Evolutionary conservation across 2,329 filamentous ascomycete species (phyloP).

Genomic region (Arthroderma sp.): DNA sequence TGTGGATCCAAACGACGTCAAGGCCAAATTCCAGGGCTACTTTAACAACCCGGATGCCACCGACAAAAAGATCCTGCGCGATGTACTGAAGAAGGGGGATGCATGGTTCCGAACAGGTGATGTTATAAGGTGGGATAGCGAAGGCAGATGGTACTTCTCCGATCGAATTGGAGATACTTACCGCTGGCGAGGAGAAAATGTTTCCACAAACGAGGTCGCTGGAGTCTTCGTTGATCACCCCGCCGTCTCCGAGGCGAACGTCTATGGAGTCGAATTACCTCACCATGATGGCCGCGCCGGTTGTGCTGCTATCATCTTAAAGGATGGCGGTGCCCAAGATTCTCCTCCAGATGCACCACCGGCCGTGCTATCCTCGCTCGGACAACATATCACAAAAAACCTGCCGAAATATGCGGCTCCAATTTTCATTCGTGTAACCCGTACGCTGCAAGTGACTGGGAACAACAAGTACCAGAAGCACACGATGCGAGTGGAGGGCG

Average conservation of each 20-base stretch:
- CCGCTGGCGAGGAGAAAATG: conserved; percentile 61
- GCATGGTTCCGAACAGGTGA: conserved; percentile 80
- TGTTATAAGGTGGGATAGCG: conserved; percentile 54
- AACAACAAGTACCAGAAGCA: conserved; percentile 87
- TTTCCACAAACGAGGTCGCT: conserved; percentile 71
- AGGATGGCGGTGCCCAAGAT: conserved; percentile 27
- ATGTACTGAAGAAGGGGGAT: conserved; percentile 63
- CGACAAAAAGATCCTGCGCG: conserved; percentile 57
- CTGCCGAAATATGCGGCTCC: conserved; percentile 66
- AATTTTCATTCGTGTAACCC: conserved; percentile 58
- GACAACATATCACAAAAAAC: conserved; percentile 41
- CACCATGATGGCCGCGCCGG: conserved; percentile 74
- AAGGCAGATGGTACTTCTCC: conserved; percentile 65
- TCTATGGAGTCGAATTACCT: conserved; percentile 69
- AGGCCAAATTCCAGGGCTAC: conserved; percentile 65
- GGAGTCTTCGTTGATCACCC: conserved; percentile 57
- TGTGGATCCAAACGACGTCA: conserved; percentile 53
- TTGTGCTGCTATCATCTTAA: conserved; percentile 57
- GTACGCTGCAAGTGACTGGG: conserved; percentile 55
- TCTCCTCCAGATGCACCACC: conserved; percentile 6
- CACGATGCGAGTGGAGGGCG: conserved; percentile 56
- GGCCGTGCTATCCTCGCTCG: conserved; percentile 45
- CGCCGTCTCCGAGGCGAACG: conserved; percentile 62
- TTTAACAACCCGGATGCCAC: conserved; percentile 61
- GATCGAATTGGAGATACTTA: conserved; percentile 49